Base-by-base conservation (phyloP, 495 filamentous ascomycete genomes). In the Penicillium dipodomyicola region DNA sequence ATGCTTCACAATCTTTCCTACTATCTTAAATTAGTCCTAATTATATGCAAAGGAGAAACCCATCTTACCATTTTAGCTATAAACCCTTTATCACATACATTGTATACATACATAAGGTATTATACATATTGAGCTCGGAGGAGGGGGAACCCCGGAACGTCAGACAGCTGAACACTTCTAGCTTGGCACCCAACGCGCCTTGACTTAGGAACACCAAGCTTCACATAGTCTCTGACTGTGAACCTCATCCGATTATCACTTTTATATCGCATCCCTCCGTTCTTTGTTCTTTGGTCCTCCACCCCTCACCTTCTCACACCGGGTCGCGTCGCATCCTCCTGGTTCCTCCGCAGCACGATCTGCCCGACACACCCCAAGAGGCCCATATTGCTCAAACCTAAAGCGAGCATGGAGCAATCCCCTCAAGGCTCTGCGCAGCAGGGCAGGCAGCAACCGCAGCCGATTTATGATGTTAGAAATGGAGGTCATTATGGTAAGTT, bases 401-500 rank as follows among this genome's bases (percentile, higher is more conserved):
- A 59, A 56, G 54, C 60, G 27, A 33, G 11, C 54, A 88, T 88
- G 85, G 84, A 88, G 49, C 79, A 78, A 57, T 66, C 81, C 45
- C 67, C 80, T 44, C 76, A 82, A 60, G 76, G 69, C 59, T 65
- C 80, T 54, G 79, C 77, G 56, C 82, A 81, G 64, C 83, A 84
- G 67, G 75, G 72, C 60, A 76, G 80, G 62, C 83, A 81, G 66
- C 75, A 80, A 60, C 86, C 58, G 39, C 52, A 59, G 43, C 63
- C 87, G 49, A 76, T 84, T 12, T 97, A 97, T 73, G 91, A 97
- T 74, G 81, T 86, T 44, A 74, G 76, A 58, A 85, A 89, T 67
- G 91, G 90, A 54, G 92, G 92, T 54, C 92, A 96, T 72, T 96
- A 95, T 77, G 92, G 91, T 92, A 76, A 59, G 7, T 33, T 35